Evolutionary conservation across 2,329 filamentous ascomycete species (phyloP).

Genomic region (Pyricularia pennisetigena): DNA sequence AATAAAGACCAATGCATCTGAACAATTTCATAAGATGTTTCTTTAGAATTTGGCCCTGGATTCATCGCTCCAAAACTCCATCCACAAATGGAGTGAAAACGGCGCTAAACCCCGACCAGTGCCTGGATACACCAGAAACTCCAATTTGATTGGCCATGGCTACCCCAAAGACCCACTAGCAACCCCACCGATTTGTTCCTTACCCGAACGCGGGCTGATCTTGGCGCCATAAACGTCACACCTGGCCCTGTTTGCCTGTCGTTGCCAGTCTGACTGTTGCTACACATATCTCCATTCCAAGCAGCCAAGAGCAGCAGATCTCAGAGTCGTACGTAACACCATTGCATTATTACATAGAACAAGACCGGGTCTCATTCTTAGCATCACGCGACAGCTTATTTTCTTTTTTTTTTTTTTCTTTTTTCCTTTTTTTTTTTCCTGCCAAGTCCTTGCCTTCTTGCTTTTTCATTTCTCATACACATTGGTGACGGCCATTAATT

Average conservation of each 20-base stretch:
- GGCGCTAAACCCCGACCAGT: not conserved
- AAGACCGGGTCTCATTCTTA: not conserved
- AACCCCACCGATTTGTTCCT: not conserved
- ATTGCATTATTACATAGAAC: not conserved
- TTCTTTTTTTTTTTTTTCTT: not conserved
- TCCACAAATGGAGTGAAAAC: not conserved
- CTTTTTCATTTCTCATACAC: not conserved
- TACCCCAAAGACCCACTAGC: not conserved
- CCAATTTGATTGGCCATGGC: not conserved
- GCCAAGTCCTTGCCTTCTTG: not conserved
- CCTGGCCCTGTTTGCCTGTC: not conserved
- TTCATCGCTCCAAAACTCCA: not conserved
- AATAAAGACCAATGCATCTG: not conserved
- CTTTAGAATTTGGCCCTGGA: not conserved
- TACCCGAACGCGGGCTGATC: not conserved
- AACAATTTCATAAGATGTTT: not conserved
- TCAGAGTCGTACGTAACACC: not conserved
- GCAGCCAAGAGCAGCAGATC: not conserved
- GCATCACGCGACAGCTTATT: not conserved
- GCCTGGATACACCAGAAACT: not conserved
- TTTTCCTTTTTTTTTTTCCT: not conserved
- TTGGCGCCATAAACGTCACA: slow-evolving; percentile 4
- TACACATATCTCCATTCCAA: not conserved
- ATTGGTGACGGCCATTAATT: not conserved
- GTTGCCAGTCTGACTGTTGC: not conserved